Evolutionary conservation across 441 rosid genomes (phyloP).

Genomic region (Euphorbia celastroides): DNA sequence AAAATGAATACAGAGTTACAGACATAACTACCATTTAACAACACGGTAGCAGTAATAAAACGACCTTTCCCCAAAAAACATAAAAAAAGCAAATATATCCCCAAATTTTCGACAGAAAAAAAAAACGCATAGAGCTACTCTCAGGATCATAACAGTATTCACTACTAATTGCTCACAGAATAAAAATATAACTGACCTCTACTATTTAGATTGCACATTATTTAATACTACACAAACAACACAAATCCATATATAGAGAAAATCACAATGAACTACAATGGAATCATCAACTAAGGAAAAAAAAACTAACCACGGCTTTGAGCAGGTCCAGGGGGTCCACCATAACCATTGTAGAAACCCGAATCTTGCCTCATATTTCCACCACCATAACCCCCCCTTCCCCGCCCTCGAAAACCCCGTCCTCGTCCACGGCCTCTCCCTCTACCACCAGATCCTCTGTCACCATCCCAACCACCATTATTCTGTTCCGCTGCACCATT

Average conservation of each 20-base stretch:
- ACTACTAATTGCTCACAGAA: neutral
- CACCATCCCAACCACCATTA: conserved; percentile 26
- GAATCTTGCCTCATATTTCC: conserved; percentile 28
- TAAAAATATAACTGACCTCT: neutral
- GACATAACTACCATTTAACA: neutral
- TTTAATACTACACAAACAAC: neutral
- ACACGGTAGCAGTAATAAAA: neutral
- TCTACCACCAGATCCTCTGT: conserved; percentile 20
- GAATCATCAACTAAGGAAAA: neutral
- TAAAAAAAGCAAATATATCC: too few species aligned
- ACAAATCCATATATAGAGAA: neutral
- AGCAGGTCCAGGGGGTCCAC: conserved; percentile 24
- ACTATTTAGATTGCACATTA: neutral
- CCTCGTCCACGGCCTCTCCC: conserved; percentile 44
- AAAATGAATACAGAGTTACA: too few species aligned
- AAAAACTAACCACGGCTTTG: conserved; percentile 23
- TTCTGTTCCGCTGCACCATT: conserved; percentile 27
- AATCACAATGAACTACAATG: neutral
- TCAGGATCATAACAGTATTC: neutral
- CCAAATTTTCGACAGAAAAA: neutral
- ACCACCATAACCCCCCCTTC: conserved; percentile 25
- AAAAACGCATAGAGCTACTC: neutral
- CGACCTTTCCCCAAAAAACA: too few species aligned
- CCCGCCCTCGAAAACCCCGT: conserved; percentile 25
- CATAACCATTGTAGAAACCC: conserved; percentile 30